phyloP scores from a whole-genome alignment of 2,329 filamentous ascomycete species.

The Fusarium vanettenii region DNA sequence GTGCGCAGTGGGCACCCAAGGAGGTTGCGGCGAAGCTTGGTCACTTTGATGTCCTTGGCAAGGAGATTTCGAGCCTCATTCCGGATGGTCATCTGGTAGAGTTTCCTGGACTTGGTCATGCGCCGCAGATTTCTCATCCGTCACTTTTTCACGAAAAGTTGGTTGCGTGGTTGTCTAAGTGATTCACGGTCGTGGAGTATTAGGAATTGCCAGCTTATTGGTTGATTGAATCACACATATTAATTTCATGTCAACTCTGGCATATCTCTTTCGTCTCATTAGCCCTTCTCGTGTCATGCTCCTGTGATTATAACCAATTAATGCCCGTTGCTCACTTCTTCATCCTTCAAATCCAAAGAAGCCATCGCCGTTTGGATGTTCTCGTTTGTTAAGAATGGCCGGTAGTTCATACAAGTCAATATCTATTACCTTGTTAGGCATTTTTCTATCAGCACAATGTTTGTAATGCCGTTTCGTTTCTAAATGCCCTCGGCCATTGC shows the following conservation, averaged over 20 bases:
- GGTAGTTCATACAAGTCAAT: background rate
- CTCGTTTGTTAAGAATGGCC: background rate
- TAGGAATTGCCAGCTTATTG: background rate
- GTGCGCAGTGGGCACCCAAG: conserved; percentile 61
- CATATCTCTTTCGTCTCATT: background rate
- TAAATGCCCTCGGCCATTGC: background rate
- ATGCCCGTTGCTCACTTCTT: background rate
- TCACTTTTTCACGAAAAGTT: conserved; percentile 59
- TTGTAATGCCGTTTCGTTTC: background rate
- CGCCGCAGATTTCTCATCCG: conserved; percentile 65
- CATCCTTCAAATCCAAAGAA: background rate
- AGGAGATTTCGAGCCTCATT: conserved; percentile 56
- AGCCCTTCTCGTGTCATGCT: background rate
- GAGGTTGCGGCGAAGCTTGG: conserved; percentile 59
- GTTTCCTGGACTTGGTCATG: conserved; percentile 62
- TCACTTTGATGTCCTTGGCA: conserved; percentile 61
- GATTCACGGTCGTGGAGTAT: background rate
- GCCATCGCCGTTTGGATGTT: background rate
- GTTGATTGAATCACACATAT: background rate
- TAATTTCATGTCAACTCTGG: background rate
- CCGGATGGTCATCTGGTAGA: conserved; percentile 57
- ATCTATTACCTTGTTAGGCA: background rate
- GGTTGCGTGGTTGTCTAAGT: conserved; percentile 55
- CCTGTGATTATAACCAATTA: background rate
- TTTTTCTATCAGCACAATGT: background rate